A percentile compares a stretch with the other conserved stretches of the same genome.
These are phyloP conservation scores for Coelastrella sp. DNA, from an alignment of 139 green algal species.

Conservation along the genomic window DNA sequence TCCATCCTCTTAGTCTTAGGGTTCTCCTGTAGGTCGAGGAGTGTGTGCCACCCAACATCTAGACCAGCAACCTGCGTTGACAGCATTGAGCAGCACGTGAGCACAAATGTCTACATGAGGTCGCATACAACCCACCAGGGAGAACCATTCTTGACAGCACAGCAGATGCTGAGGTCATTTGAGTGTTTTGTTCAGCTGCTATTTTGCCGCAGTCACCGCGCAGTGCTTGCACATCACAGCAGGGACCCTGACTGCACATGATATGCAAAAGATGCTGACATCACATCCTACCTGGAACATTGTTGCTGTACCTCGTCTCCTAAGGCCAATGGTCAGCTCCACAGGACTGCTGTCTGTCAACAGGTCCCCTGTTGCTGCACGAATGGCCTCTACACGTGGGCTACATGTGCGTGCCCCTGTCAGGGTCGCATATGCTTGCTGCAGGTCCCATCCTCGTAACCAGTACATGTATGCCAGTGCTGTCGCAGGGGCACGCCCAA, in stretches of 20 bases:
- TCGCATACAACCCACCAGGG: no score
- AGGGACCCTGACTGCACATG: neutral
- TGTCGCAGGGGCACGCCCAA: slow-evolving; percentile 91
- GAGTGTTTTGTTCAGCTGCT: no score
- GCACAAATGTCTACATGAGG: no score
- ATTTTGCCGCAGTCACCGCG: no score
- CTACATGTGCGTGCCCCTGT: slow-evolving; percentile 58
- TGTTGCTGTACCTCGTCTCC: slow-evolving; percentile 51
- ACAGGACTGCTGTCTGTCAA: slow-evolving; percentile 72
- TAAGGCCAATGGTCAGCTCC: slow-evolving; percentile 57
- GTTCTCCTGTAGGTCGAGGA: slow-evolving; percentile 68
- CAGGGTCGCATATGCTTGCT: slow-evolving; percentile 64
- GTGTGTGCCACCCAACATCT: slow-evolving; percentile 93
- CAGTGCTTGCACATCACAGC: neutral
- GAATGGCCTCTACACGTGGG: slow-evolving; percentile 77
- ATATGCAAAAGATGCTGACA: slow-evolving; percentile 49
- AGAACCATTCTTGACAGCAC: no score
- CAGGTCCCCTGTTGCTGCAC: slow-evolving; percentile 86
- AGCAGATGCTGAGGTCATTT: no score
- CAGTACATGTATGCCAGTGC: slow-evolving; percentile 95
- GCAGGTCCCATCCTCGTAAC: slow-evolving; percentile 79
- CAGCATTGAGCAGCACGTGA: no score
- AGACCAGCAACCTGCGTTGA: slow-evolving; percentile 81
- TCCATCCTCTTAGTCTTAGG: slow-evolving; percentile 59
- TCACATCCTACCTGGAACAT: slow-evolving; percentile 53